Percentiles rank a stretch among this genome's conserved stretches.
Conservation (phyloP, 1,284 basidiomycete species). For the Ustilago bromivora region DNA sequence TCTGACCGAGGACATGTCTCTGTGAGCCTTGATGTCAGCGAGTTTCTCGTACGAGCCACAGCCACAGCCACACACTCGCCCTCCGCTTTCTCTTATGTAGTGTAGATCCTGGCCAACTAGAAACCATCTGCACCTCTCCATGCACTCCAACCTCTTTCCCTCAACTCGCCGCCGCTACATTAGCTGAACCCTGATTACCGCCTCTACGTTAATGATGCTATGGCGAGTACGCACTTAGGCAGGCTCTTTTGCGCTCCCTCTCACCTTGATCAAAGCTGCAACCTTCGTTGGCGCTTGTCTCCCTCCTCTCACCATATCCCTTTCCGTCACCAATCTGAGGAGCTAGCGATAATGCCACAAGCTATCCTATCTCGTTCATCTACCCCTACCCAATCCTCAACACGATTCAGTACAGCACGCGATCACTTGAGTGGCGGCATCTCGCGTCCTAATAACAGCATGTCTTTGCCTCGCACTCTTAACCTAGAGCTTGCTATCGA, state of each 20-base stretch:
- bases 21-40: conserved; percentile 37
- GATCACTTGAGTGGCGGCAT: conserved; percentile 27
- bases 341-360: conserved; percentile 26
- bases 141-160: conserved; percentile 6
- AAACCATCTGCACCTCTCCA: conserved; percentile 1
- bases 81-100: conserved; percentile 11
- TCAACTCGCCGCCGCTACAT: neutral
- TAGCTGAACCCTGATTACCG: conserved; percentile 5
- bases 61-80: neutral
- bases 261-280: neutral
- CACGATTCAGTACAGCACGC: conserved; percentile 15
- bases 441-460: conserved; percentile 36
- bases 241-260: conserved; percentile 10
- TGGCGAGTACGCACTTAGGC: conserved; percentile 9
- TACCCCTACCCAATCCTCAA: neutral
- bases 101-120: conserved; percentile 22
- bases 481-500: conserved; percentile 31
- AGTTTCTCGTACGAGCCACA: conserved; percentile 6
- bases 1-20: conserved; percentile 34
- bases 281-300: neutral
- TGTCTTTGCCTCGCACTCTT: conserved; percentile 18
- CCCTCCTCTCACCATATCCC: neutral
- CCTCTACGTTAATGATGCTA: neutral
- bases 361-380: conserved; percentile 18
- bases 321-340: conserved; percentile 4